These are phyloP conservation scores for Brassica juncea DNA, from an alignment of 345 rosid species.

Conservation along the genomic window DNA sequence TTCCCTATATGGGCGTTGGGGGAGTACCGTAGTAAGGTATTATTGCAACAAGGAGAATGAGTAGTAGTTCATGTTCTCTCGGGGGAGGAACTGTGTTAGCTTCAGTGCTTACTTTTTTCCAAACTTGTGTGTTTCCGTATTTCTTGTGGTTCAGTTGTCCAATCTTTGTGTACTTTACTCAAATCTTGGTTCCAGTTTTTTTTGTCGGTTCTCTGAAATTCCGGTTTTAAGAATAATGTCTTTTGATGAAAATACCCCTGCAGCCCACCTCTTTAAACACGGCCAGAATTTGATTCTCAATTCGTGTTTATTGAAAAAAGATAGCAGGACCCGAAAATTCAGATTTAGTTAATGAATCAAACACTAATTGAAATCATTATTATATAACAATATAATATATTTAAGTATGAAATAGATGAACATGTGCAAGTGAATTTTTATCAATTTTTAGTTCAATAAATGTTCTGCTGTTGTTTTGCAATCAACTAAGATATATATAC, in stretches of 20 bases:
- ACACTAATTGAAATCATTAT: not conserved
- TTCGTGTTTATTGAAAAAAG: not conserved
- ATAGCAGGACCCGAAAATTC: not conserved
- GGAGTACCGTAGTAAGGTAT: slow-evolving; percentile 54
- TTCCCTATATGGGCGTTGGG: slow-evolving; percentile 78
- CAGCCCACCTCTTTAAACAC: not conserved
- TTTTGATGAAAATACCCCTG: not conserved
- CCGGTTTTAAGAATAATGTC: not conserved
- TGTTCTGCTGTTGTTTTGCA: too few species aligned
- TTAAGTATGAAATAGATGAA: not conserved
- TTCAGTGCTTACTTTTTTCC: not conserved
- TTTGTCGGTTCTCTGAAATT: slow-evolving; percentile 16
- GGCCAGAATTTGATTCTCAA: not conserved
- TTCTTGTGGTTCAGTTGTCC: slow-evolving; percentile 3
- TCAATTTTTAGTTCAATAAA: too few species aligned
- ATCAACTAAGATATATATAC: too few species aligned
- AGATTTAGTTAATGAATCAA: not conserved
- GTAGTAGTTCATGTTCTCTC: not conserved
- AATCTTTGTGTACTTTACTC: slow-evolving; percentile 20
- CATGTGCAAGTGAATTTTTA: too few species aligned
- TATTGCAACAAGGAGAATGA: slow-evolving; percentile 40
- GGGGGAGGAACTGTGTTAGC: slow-evolving; percentile 2
- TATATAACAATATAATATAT: not conserved
- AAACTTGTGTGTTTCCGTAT: not conserved
- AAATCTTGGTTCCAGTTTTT: slow-evolving; percentile 24